phyloP scores from a whole-genome alignment of 2,329 filamentous ascomycete genomes.

The Fusarium oligoseptatum region DNA sequence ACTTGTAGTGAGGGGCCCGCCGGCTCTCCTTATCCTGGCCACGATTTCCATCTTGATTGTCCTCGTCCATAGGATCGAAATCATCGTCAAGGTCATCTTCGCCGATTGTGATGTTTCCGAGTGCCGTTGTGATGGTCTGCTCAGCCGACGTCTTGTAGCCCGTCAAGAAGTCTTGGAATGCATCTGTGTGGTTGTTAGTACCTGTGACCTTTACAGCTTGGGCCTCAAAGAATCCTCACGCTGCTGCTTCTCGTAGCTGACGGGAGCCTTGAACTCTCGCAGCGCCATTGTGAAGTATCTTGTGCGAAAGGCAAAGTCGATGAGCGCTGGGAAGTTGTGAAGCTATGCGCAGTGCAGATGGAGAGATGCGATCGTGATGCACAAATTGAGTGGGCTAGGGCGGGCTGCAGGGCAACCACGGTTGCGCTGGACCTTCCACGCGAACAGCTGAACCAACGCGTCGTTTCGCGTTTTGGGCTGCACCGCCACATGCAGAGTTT shows the following conservation, averaged over 20 bases:
- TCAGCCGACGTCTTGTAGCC: slow-evolving; percentile 86
- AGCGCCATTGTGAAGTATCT: slow-evolving; percentile 78
- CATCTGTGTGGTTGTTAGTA: slow-evolving; percentile 64
- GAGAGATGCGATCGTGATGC: slow-evolving; percentile 42
- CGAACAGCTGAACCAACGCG: slow-evolving; percentile 45
- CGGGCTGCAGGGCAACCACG: slow-evolving; percentile 42
- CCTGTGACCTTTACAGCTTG: slow-evolving; percentile 11
- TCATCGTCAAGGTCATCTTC: slow-evolving; percentile 90
- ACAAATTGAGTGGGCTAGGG: slow-evolving; percentile 52
- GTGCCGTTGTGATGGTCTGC: slow-evolving; percentile 81
- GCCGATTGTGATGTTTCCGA: slow-evolving; percentile 87
- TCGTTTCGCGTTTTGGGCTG: slow-evolving; percentile 50
- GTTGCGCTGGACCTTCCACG: slow-evolving; percentile 33
- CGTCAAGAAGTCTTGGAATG: slow-evolving; percentile 88
- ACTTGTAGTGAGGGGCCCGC: slow-evolving; percentile 80
- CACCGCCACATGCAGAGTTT: slow-evolving; percentile 44
- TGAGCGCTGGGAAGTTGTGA: slow-evolving; percentile 31
- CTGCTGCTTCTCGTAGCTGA: slow-evolving; percentile 91
- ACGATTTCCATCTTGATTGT: slow-evolving; percentile 69
- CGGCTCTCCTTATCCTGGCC: slow-evolving; percentile 64
- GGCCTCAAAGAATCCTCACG: slow-evolving; percentile 63
- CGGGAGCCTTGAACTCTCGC: slow-evolving; percentile 80
- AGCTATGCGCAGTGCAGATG: slow-evolving; percentile 21
- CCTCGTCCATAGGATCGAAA: slow-evolving; percentile 92
- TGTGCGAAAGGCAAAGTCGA: slow-evolving; percentile 32